Percentiles rank a stretch among this genome's conserved stretches.
Conservation (phyloP, 2,329 filamentous ascomycete genomes). For the Pseudogymnoascus sp. region DNA sequence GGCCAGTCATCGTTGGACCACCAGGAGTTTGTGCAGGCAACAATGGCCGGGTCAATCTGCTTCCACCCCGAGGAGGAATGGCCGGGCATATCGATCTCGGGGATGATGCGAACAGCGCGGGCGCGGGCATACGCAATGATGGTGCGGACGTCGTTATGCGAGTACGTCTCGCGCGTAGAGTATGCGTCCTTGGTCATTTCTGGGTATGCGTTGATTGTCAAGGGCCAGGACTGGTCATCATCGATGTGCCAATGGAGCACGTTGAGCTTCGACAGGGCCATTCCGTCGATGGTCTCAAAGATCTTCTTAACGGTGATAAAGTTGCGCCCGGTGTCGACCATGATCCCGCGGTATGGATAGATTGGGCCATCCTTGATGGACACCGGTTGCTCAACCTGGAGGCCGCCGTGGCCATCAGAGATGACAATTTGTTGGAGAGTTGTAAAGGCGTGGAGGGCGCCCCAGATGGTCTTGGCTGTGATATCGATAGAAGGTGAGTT, state of each 20-base stretch:
- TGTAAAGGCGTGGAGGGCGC: slow-evolving; percentile 60
- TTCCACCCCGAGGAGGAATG: slow-evolving; percentile 57
- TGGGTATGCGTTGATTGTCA: slow-evolving; percentile 66
- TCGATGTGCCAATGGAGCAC: slow-evolving; percentile 70
- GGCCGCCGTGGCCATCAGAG: slow-evolving; percentile 45
- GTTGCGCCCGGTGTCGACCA: slow-evolving; percentile 66
- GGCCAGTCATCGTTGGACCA: slow-evolving; percentile 51
- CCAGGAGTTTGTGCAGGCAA: slow-evolving; percentile 48
- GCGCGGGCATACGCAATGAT: slow-evolving; percentile 62
- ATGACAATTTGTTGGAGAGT: slow-evolving; percentile 74
- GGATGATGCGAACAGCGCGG: slow-evolving; percentile 59
- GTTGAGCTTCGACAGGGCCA: slow-evolving; percentile 74
- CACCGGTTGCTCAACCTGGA: slow-evolving; percentile 61
- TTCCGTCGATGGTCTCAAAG: slow-evolving; percentile 64
- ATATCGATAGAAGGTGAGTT: slow-evolving; percentile 39
- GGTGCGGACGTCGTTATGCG: slow-evolving; percentile 49
- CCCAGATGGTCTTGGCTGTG: slow-evolving; percentile 54
- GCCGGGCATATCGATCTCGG: slow-evolving; percentile 73
- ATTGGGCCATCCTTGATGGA: slow-evolving; percentile 59
- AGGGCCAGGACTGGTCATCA: slow-evolving; percentile 75
- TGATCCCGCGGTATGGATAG: slow-evolving; percentile 67
- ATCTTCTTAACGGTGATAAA: slow-evolving; percentile 63
- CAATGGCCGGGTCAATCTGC: slow-evolving; percentile 56
- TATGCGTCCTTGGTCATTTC: slow-evolving; percentile 69
- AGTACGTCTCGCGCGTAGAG: slow-evolving; percentile 55